Evolutionary conservation across 208 protist species (phyloP), one percentile per base, ranked within the genome.

Genomic region (Crithidia brevicula): DNA sequence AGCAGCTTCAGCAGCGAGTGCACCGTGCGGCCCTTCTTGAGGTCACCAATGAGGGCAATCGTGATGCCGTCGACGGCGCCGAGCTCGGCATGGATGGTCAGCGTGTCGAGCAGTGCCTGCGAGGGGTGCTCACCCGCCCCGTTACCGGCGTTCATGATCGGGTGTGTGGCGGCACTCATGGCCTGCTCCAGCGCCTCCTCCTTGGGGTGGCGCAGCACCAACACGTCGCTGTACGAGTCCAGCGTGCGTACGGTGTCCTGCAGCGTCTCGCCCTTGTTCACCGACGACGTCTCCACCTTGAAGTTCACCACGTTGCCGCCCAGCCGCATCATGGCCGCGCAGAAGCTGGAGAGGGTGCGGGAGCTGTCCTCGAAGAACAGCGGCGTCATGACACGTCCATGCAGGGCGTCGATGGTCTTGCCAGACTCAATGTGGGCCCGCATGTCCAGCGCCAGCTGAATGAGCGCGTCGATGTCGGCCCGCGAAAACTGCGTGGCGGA

Each of bases 81-180:
- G 18, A 98, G 82, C 82, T 99, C 98, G 28, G 96, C 92, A 50
- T 90, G 74, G 22, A 99, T 99, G 10, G 98, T 99, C 64, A 97
- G 97, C 4, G 97, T 71, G 69, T 99, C 98, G 15, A 99, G 87
- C n/a, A 99, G 84, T n/a, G 98, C 95, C 87, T 99, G 95, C 36
- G 98, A 98, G 31, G 98, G 98, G 82, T 99, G 98, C 82, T 99
- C 98, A 43, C 98, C 98, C 20, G 93, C 68, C 49, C 98, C 98
- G 77, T 99, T 98, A 62, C 98, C 98, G 15, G 89, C 97, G 83
- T 98, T 99, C 83, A 99, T 98, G 51, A 99, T 61, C 22, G 98
- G 97, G 34, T 83, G 75, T 25, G 69, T 59, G 18, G 80, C 77
- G 8, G 83, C 80, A 11, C 57, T 10, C n/a, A 93, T 67, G 0